Evolutionary conservation across 352 stramenopile genomes (phyloP), one percentile per base, ranked within the genome.

Genomic region (Phytophthora sojae): DNA sequence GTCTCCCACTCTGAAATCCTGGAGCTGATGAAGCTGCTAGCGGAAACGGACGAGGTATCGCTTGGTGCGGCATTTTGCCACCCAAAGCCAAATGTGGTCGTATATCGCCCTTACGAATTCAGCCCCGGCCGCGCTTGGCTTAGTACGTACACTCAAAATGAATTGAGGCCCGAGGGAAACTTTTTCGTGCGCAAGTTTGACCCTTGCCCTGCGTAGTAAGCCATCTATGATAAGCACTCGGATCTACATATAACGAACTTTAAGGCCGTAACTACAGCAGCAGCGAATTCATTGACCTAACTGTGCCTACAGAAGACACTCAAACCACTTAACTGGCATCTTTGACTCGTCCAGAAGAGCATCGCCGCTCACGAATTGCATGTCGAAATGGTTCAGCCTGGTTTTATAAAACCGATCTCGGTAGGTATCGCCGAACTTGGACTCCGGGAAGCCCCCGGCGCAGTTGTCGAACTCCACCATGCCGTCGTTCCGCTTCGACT

Each of bases 321-420:
- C 75, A 45, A 91, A 83, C 83, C 83, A 91, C 64, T 86, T 88
- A 11, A 81, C 55, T 0, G 83, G 83, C 70, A 84, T 89, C 63
- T 87, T 76, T 8, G 74, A 57, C 9, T 75, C 64, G 26, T 82
- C 61, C 29, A 80, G 61, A 17, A 69, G 67, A 1, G 75, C 76
- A 47, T 89, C 83, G 14, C 81, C 77, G 45, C 82, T 54, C n/a
- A 69, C 72, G 57, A 89, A 84, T 26, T 80, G 49, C 52, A 75
- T 82, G 35, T 91, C 83, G 12, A 74, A 64, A 63, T 91, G 81
- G 57, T 89, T 91, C 30, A 89, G 67, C 39, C 79, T 80, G 21
- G 76, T 81, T 25, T 73, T 58, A 62, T 91, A 91, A 62, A 85
- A 83, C 12, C 47, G 53, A 6, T 73, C 79, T 2, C 14, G 61